Base-by-base conservation (phyloP, 257 asterid genomes). In the Gentiana dahurica region DNA sequence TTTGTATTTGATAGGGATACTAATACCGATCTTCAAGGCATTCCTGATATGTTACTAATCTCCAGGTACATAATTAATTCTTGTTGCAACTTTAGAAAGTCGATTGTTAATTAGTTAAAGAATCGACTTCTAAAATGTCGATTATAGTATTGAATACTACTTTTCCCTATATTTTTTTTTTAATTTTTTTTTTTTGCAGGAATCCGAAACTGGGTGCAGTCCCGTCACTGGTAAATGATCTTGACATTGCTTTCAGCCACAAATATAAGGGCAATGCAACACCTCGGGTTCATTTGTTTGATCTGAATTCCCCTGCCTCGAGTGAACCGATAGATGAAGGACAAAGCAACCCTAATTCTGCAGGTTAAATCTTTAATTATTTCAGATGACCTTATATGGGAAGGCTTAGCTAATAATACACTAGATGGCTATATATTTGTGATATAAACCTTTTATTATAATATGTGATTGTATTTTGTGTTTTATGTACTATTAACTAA, bases 171-270 rank as follows among this genome's bases (percentile, higher is more conserved):
- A 50, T 34, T 34, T n/a, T n/a, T n/a, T n/a, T n/a, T n/a, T n/a
- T n/a, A n/a, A n/a, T n/a, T n/a, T n/a, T n/a, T n/a, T n/a, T n/a
- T n/a, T n/a, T n/a, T 32, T 39, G 39, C 34, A 69, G 76, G 10
- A 65, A 71, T 43, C 68, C 69, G 10, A 66, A 66, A 46, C 38
- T 71, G 51, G 72, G 45, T 4, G 34, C 54, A 11, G 15, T 71
- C 32, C 76, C 72, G 34, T 45, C 68, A 7, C 34, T 71, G 65
- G 62, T 55, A 12, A 58, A 47, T 9, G 72, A 71, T 56, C 71
- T 70, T 55, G 48, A 56, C 1, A 15, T 36, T 10, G 60, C 66
- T 36, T 45, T 38, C 66, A 53, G 33, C 39, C 6, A 46, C 37
- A 41, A 32, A 50, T 38, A 35, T 38, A 63, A 59, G 13, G 11